These are phyloP conservation scores for Eimeria acervulina DNA, from an alignment of 169 alveolate species.

Conservation along the genomic window DNA sequence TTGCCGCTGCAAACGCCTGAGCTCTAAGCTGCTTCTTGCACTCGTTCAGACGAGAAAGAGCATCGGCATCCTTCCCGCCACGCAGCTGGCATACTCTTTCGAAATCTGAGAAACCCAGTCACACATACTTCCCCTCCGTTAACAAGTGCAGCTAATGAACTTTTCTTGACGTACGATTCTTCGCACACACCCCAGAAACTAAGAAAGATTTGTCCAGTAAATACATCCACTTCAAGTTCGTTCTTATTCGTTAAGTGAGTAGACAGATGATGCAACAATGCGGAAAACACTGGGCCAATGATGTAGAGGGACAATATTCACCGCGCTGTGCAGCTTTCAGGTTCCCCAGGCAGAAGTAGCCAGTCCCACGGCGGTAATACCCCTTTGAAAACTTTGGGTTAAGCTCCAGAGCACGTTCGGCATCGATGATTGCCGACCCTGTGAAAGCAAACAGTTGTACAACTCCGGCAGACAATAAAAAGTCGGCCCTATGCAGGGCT, in stretches of 20 bases:
- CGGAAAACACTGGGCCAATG: background rate
- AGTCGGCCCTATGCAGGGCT: background rate
- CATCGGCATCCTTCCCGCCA: conserved; percentile 90
- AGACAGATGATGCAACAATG: background rate
- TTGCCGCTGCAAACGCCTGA: conserved; percentile 91
- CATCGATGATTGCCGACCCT: conserved; percentile 98
- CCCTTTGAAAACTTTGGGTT: conserved; percentile 97
- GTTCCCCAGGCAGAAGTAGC: conserved; percentile 95
- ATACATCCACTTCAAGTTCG: background rate
- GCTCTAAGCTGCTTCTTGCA: conserved; percentile 90
- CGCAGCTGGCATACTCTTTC: conserved; percentile 70
- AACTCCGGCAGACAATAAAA: background rate
- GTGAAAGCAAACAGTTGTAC: conserved; percentile 29
- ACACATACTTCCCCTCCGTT: background rate
- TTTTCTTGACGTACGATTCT: too few species aligned
- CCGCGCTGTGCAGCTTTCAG: conserved; percentile 97
- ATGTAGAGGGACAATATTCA: conserved; percentile 66
- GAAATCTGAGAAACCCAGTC: conserved; percentile 51
- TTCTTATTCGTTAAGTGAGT: background rate
- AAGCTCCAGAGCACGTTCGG: conserved; percentile 95
- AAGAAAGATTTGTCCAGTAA: background rate
- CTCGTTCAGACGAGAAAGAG: conserved; percentile 87
- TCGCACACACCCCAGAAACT: background rate
- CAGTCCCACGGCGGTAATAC: conserved; percentile 98
- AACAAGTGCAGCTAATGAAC: background rate